A percentile compares a stretch with the other conserved stretches of the same genome.
phyloP scores from a whole-genome alignment of 768 basidiomycete species.

The Boletus subcaerulescens region DNA sequence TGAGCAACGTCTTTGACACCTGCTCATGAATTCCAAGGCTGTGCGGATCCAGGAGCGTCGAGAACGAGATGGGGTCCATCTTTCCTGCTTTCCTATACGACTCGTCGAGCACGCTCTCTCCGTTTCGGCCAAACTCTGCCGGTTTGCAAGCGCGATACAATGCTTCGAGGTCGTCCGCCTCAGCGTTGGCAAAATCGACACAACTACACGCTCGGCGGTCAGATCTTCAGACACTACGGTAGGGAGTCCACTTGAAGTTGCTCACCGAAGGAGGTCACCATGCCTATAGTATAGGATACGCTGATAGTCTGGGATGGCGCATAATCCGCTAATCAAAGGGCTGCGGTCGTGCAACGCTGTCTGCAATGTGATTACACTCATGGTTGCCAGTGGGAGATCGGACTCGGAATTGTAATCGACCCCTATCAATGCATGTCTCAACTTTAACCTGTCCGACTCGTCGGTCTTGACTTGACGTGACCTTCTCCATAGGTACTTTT shows the following conservation, averaged over 20 bases:
- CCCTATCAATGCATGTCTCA: too few relatives aligned
- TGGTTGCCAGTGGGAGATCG: not conserved
- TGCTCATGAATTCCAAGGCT: not conserved
- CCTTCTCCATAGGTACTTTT: too few relatives aligned
- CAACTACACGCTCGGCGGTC: too few relatives aligned
- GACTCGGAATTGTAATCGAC: too few relatives aligned
- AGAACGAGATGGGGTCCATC: conserved; percentile 29
- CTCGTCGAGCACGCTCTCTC: not conserved
- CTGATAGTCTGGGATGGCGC: not conserved
- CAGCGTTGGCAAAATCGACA: too few relatives aligned
- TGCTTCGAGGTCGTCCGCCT: too few relatives aligned
- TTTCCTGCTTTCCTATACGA: conserved; percentile 11
- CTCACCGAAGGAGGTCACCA: not conserved
- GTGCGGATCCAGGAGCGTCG: not conserved
- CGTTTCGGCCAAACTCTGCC: conserved; percentile 3
- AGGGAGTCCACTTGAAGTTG: not conserved
- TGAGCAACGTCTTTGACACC: not conserved
- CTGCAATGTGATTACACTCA: not conserved
- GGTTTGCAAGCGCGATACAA: not conserved
- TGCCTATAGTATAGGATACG: not conserved
- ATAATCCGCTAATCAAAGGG: not conserved
- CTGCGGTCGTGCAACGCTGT: not conserved
- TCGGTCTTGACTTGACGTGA: too few relatives aligned
- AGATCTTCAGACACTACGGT: too few relatives aligned
- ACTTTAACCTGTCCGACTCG: too few relatives aligned